Base-by-base conservation (phyloP, 2,329 filamentous ascomycete genomes). In the Botrytis squamosa region DNA sequence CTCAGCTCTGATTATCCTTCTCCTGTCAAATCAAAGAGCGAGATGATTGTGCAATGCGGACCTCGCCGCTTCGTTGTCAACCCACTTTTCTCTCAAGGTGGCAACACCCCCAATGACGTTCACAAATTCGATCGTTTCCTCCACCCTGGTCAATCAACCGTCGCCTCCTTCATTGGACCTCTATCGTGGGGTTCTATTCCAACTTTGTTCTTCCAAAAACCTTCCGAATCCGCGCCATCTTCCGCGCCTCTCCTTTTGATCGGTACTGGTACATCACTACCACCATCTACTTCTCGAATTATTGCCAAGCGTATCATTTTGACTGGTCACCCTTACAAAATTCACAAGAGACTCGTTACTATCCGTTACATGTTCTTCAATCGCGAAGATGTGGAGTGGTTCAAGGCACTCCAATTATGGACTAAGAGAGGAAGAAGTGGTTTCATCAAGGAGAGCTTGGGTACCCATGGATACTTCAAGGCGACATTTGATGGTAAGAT, bases 351-450 rank as follows among this genome's bases (percentile, higher is more conserved):
- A 83, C 87, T 99, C 38, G 96, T 99, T 74, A 99, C 97, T 0
- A 91, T 99, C 65, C 92, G 96, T 44, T 99, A 99, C 88, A 99
- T 99, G 97, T 99, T 99, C 88, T 99, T 99, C 90, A 97, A 95
- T 85, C 87, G 92, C 67, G 93, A 95, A 80, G 97, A 99, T 77
- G 93, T 99, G 46, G 90, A 93, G 78, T 99, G 96, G 95, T 99
- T 98, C 89, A 97, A 97, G 85, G 95, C 95, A 0, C 83, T 99
- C 81, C 95, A 96, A 75, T 84, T 99, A 76, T 99, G 95, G 95
- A 99, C 96, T 8, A 93, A 90, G 85, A 86, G 95, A 44, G 96
- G 96, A 10, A 87, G 96, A 75, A 93, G 90, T 77, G 96, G 96
- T 14, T 98, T 91, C 82, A 90, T 99, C 85, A 98, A 98, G 86